Conservation (phyloP, 2,329 filamentous ascomycete genomes). For the Colletotrichum destructivum region DNA sequence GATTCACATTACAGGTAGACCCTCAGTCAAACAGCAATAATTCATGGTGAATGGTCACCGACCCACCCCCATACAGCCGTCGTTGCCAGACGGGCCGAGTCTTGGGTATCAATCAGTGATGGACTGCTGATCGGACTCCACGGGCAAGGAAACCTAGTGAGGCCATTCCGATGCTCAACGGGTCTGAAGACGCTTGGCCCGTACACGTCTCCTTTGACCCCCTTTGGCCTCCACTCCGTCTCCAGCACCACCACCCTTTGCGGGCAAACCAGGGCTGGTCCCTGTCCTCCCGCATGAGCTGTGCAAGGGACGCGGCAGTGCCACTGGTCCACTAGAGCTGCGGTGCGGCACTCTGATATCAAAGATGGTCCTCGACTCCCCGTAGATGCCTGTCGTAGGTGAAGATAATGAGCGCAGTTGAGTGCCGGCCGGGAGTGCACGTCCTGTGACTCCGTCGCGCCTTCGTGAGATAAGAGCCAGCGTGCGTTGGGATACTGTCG, state of each 20-base stretch:
- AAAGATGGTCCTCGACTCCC: conserved; percentile 1
- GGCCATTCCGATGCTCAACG: neutral
- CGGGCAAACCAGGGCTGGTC: conserved; percentile 28
- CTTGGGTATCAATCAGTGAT: neutral
- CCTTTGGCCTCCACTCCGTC: neutral
- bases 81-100: neutral
- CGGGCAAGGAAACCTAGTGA: neutral
- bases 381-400: neutral
- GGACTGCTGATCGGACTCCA: neutral
- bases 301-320: conserved; percentile 22
- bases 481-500: neutral
- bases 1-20: neutral
- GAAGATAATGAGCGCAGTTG: neutral
- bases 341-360: conserved; percentile 17
- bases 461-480: conserved; percentile 21
- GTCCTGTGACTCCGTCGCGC: neutral
- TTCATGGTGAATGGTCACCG: neutral
- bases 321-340: conserved; percentile 1
- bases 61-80: neutral
- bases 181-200: conserved; percentile 1
- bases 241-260: conserved; percentile 12
- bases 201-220: neutral
- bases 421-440: neutral
- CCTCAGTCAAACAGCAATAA: too few species aligned
- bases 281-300: conserved; percentile 33